Conservation (phyloP, 129 eudicot species). For the Arctium minus region DNA sequence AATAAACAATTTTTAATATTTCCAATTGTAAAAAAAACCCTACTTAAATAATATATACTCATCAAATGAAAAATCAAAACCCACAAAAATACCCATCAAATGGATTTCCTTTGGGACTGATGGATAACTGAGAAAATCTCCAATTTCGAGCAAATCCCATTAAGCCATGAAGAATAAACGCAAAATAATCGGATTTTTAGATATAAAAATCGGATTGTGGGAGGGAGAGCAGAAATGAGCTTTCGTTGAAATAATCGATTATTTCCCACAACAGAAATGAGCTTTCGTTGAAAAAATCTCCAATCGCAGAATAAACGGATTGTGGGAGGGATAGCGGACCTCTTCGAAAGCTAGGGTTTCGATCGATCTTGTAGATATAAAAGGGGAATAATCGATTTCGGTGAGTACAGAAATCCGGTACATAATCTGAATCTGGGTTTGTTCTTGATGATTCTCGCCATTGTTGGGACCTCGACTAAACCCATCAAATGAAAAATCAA, state of each 20-base stretch:
- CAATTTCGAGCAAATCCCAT: constrained; percentile 84
- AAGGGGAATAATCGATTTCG: constrained; percentile 25
- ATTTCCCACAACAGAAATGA: no score
- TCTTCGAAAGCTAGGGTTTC: constrained; percentile 89
- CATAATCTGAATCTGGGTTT: constrained; percentile 33
- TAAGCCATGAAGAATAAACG: constrained; percentile 77
- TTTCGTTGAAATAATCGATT: no score
- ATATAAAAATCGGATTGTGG: no score
- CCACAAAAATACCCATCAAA: no score
- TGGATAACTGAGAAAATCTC: constrained; percentile 34
- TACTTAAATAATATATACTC: no score
- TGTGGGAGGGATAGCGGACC: constrained; percentile 41
- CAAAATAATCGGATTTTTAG: no score
- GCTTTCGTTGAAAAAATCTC: no score
- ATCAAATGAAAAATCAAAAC: no score
- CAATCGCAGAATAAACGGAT: constrained; percentile 42
- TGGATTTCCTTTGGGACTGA: background rate
- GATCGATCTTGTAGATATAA: constrained; percentile 35
- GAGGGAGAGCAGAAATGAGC: no score
- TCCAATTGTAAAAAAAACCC: no score
- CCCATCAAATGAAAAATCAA: no score
- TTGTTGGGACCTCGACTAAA: constrained; percentile 1
- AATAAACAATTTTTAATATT: no score
- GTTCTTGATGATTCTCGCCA: constrained; percentile 31
- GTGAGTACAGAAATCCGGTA: constrained; percentile 29